A percentile compares a stretch with the other conserved stretches of the same genome.
Evolutionary conservation across 345 rosid genomes (phyloP).

Genomic region (Alliaria petiolata): DNA sequence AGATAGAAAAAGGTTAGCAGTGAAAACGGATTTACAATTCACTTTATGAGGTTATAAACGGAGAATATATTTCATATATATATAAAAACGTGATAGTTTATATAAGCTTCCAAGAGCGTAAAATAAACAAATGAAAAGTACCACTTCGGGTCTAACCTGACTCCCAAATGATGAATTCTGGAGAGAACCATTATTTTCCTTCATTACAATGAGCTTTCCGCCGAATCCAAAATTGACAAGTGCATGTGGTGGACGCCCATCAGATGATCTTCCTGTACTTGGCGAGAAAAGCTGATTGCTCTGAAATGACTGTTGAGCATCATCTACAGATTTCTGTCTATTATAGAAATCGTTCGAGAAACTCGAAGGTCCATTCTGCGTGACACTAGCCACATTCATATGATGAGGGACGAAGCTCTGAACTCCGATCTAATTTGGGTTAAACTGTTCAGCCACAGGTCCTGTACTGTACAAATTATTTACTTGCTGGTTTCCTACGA

Average conservation of each 20-base stretch:
- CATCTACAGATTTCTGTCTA: constrained; percentile 42
- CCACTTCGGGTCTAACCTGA: constrained; percentile 58
- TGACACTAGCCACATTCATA: constrained; percentile 41
- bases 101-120: not conserved
- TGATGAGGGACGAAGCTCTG: constrained; percentile 49
- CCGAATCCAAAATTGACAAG: constrained; percentile 94
- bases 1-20: constrained; percentile 32
- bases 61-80: not conserved
- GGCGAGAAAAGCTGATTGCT: constrained; percentile 53
- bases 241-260: constrained; percentile 95
- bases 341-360: constrained; percentile 49
- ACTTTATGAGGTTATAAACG: not conserved
- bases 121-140: not conserved
- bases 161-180: constrained; percentile 52
- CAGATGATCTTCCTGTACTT: constrained; percentile 64
- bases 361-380: constrained; percentile 46
- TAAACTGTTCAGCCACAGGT: constrained; percentile 37
- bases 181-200: constrained; percentile 40
- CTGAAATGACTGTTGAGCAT: constrained; percentile 51
- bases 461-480: constrained; percentile 42
- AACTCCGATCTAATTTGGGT: constrained; percentile 44
- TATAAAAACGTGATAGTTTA: not conserved
- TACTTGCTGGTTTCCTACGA: constrained; percentile 46
- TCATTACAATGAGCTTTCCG: constrained; percentile 84
- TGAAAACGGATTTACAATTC: not conserved